Percentiles rank a stretch among this genome's conserved stretches.
These are phyloP conservation scores for Arxiozyma slooffiae DNA, from an alignment of 1,139 yeast genomes.

Conservation along the genomic window DNA sequence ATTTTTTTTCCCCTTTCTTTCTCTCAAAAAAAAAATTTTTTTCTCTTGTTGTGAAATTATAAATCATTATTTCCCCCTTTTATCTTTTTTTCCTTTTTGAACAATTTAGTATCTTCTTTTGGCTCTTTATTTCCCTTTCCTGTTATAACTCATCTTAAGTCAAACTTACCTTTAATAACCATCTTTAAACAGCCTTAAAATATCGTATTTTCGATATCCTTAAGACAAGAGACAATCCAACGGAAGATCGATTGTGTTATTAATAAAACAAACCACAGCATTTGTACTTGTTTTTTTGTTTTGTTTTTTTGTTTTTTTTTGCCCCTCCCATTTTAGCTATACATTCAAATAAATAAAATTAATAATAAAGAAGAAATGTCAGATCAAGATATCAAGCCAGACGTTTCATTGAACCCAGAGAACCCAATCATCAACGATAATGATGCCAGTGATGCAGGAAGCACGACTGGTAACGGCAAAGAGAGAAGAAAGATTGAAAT, in stretches of 20 bases:
- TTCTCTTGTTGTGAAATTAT: not conserved
- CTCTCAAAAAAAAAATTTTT: too few relatives aligned
- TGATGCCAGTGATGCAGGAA: not conserved
- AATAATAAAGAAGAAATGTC: not conserved
- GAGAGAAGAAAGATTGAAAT: slow-evolving; percentile 96
- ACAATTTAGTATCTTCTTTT: not conserved
- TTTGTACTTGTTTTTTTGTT: too few relatives aligned
- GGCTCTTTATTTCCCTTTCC: not conserved
- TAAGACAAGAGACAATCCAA: not conserved
- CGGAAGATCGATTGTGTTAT: not conserved
- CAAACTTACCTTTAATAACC: too few relatives aligned
- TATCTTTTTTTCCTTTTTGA: not conserved
- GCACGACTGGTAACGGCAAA: slow-evolving; percentile 11
- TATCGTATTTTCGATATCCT: not conserved
- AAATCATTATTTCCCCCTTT: not conserved
- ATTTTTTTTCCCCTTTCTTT: not conserved
- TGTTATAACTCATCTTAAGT: not conserved
- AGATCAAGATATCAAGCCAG: slow-evolving; percentile 5
- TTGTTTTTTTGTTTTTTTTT: too few relatives aligned
- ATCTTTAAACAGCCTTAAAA: too few relatives aligned
- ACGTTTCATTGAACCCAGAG: not conserved
- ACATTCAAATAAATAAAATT: too few relatives aligned
- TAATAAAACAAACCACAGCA: not conserved
- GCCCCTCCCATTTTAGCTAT: too few relatives aligned
- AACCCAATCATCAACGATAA: not conserved